Conservation (phyloP, 2,329 filamentous ascomycete species). For the Leptodontidium sp. region DNA sequence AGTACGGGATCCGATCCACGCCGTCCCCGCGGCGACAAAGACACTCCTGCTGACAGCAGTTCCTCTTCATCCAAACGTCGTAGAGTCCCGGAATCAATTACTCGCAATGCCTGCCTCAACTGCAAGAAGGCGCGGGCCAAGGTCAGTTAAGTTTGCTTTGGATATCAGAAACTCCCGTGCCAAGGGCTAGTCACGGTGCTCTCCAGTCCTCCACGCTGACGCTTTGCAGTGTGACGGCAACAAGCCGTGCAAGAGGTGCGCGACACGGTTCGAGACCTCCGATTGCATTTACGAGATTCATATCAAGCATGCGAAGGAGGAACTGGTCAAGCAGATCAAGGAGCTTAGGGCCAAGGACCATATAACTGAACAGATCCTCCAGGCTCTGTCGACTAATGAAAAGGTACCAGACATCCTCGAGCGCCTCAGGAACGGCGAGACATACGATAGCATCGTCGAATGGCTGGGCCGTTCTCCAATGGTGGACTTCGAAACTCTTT, state of each 20-base stretch:
- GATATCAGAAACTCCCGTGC: background rate
- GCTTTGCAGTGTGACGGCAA: conserved; percentile 47
- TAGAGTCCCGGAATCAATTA: conserved; percentile 46
- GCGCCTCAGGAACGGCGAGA: conserved; percentile 43
- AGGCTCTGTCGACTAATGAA: conserved; percentile 42
- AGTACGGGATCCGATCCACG: conserved; percentile 41
- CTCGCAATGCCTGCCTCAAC: conserved; percentile 48
- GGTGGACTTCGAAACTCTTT: conserved; percentile 36
- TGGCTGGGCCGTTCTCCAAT: conserved; percentile 41
- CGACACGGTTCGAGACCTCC: conserved; percentile 37
- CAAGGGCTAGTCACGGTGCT: conserved; percentile 1
- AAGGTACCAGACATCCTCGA: conserved; percentile 45
- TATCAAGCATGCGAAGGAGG: conserved; percentile 48
- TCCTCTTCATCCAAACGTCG: conserved; percentile 42
- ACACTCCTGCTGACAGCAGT: conserved; percentile 28
- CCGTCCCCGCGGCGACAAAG: conserved; percentile 37
- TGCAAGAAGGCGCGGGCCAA: conserved; percentile 50
- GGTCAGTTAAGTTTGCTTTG: conserved; percentile 37
- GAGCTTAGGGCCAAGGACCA: conserved; percentile 43
- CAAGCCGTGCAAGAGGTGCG: conserved; percentile 46
- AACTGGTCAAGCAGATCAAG: conserved; percentile 47
- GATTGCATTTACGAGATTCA: conserved; percentile 47
- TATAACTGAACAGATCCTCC: conserved; percentile 44
- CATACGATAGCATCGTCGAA: conserved; percentile 43
- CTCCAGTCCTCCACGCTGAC: conserved; percentile 26